Base-by-base conservation (phyloP, 2,329 filamentous ascomycete species). In the Zasmidium cellare region DNA sequence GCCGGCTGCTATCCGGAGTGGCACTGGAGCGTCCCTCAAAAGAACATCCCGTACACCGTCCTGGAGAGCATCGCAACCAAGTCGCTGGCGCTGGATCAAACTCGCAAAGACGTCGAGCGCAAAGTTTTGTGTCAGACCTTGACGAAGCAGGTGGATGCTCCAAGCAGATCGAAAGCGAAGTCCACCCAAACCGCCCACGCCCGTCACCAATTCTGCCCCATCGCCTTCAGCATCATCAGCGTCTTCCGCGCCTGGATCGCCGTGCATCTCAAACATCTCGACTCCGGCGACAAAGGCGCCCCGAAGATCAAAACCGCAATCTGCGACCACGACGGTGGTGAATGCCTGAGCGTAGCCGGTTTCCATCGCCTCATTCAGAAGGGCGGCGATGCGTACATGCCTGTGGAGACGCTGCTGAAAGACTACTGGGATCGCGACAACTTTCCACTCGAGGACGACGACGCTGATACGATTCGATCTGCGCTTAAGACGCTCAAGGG, bases 211-310 rank as follows among this genome's bases (percentile, higher is more conserved):
- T 9, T 22, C n/a, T 12, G 6, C 9, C 23, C 20, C 44, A 64
- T 65, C 28, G 68, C 68, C 0, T 75, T 70, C 69, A 60, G 68
- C 38, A 47, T 66, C 0, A 69, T 75, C 1, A 68, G 70, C 18
- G 24, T 71, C 14, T 74, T 73, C 61, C 64, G 72, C 1, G 70
- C 72, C 53, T 69, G 67, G 49, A 51, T 76, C 1, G 60, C 58
- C 0, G 48, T 52, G 0, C 63, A 65, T 6, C 58, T 76, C 24
- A 19, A 31, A 3, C 20, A 41, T 16, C 7, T 56, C 35, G 31
- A 46, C 46, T 24, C 45, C 31, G 3, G 46, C 14, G 14, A 22
- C 25, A 28, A 28, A 28, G 25, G 25, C 46, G 44, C 25, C 20
- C 19, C 18, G n/a, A n/a, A 41, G 1, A 25, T 14, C 2, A 20